Percentiles rank a stretch among this genome's conserved stretches.
These are phyloP conservation scores for Leccinum pallidistipes DNA, from an alignment of 1,284 basidiomycete species.

Conservation along the genomic window DNA sequence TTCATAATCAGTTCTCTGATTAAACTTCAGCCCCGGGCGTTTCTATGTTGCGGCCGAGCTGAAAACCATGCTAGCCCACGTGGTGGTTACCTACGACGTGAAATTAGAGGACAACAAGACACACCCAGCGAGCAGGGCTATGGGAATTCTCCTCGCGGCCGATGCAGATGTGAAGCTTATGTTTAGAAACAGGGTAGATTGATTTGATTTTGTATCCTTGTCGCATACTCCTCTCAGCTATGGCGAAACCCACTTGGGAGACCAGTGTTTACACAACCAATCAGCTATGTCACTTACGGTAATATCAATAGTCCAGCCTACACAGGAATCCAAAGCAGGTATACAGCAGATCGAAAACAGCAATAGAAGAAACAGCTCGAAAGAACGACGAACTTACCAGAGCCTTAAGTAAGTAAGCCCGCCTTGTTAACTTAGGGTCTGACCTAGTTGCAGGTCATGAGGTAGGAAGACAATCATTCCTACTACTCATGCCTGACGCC, in stretches of 20 bases:
- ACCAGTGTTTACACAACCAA: too few species aligned
- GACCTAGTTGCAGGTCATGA: too few species aligned
- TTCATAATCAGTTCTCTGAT: background rate
- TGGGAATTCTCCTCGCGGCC: background rate
- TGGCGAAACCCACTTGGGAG: background rate
- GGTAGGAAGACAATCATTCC: too few species aligned
- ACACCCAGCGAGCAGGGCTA: conserved; percentile 9
- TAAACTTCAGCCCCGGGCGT: conserved; percentile 11
- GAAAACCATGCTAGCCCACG: conserved; percentile 34
- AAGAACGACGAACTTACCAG: too few species aligned
- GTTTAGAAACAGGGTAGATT: conserved; percentile 18
- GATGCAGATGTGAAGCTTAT: conserved; percentile 10
- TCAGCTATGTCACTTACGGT: too few species aligned
- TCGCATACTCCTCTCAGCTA: background rate
- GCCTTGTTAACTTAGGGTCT: too few species aligned
- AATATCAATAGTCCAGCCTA: too few species aligned
- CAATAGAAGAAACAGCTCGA: too few species aligned
- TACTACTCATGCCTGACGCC: too few species aligned
- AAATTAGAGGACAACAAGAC: conserved; percentile 26
- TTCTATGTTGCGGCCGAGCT: conserved; percentile 22
- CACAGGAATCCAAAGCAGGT: too few species aligned
- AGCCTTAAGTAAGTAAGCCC: too few species aligned
- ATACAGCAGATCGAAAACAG: too few species aligned
- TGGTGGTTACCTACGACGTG: conserved; percentile 33
- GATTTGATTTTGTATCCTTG: background rate